A percentile compares a stretch with the other conserved stretches of the same genome.
phyloP scores from a whole-genome alignment of 2,329 filamentous ascomycete genomes.

The Fusarium sp. region DNA sequence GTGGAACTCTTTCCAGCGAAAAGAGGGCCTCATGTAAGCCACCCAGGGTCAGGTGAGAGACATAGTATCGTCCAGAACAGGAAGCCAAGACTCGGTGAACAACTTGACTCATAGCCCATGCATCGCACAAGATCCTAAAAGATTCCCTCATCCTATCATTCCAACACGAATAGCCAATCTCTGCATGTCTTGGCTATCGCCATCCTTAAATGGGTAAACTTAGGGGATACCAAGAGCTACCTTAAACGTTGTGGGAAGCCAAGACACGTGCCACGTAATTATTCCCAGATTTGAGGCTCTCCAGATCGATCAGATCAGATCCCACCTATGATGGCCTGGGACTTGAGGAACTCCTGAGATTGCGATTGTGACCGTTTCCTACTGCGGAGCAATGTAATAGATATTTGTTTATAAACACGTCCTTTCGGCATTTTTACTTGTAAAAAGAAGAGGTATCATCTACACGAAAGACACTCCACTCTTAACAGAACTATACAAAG shows the following conservation, averaged over 20 bases:
- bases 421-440: too few relatives aligned
- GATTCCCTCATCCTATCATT: not conserved
- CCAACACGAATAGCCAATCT: not conserved
- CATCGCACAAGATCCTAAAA: not conserved
- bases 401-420: too few relatives aligned
- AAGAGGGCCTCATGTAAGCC: not conserved
- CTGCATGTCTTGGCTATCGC: not conserved
- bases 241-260: slow-evolving; percentile 2
- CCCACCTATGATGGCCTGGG: not conserved
- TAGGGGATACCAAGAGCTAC: not conserved
- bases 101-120: not conserved
- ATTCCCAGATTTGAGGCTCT: not conserved
- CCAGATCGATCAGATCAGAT: not conserved
- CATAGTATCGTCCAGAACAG: not conserved
- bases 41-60: not conserved
- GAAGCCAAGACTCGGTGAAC: not conserved
- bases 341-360: too few relatives aligned
- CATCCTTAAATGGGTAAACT: not conserved
- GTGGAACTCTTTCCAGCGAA: not conserved
- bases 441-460: not conserved
- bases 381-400: too few relatives aligned
- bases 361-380: too few relatives aligned
- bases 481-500: not conserved
- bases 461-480: not conserved
- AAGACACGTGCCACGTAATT: not conserved